Conservation (phyloP, 768 basidiomycete genomes). For the Suillus brevipes region DNA sequence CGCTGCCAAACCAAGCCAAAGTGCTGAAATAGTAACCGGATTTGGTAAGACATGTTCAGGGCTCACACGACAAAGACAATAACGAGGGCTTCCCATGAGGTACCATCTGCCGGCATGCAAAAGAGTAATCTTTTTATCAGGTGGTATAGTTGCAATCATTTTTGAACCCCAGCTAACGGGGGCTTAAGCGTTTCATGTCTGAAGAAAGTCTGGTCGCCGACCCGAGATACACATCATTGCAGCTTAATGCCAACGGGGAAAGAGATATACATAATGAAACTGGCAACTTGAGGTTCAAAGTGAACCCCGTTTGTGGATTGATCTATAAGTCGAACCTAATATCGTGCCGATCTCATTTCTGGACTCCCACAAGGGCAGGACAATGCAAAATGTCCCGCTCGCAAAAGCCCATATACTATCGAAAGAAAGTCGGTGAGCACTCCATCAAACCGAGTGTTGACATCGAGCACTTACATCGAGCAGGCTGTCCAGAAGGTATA, state of each 20-base stretch:
- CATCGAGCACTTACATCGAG: conserved; percentile 33
- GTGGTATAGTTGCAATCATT: neutral
- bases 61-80: conserved; percentile 23
- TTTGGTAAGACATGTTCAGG: conserved; percentile 10
- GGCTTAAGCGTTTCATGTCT: neutral
- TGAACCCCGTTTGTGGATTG: neutral
- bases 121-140: neutral
- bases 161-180: neutral
- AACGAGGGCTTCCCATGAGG: conserved; percentile 17
- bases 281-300: neutral
- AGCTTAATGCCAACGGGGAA: neutral
- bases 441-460: neutral
- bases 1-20: conserved; percentile 3
- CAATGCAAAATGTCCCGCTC: conserved; percentile 38
- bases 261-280: neutral
- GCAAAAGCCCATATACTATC: conserved; percentile 36
- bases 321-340: conserved; percentile 15
- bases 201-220: neutral
- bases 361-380: conserved; percentile 41
- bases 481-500: conserved; percentile 40
- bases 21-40: neutral
- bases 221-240: neutral
- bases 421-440: conserved; percentile 9
- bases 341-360: conserved; percentile 33
- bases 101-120: neutral